These are phyloP conservation scores for Cryptosporidium baileyi DNA, from an alignment of 169 alveolate species.

Conservation along the genomic window DNA sequence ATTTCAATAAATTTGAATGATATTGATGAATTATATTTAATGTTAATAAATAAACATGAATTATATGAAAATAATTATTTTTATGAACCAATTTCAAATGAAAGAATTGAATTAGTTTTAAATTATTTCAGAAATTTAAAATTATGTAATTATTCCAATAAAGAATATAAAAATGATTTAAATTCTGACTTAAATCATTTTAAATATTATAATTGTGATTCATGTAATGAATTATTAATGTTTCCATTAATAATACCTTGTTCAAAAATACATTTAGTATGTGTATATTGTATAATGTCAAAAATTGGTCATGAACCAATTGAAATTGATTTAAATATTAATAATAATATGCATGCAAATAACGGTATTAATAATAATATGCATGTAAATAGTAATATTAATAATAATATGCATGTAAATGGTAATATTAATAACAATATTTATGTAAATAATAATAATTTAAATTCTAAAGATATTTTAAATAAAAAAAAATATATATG, in stretches of 20 bases:
- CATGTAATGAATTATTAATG: not conserved
- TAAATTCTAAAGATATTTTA: not conserved
- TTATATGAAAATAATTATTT: conserved; percentile 30
- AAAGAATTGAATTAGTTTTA: conserved; percentile 23
- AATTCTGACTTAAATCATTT: not conserved
- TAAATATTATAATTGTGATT: conserved; percentile 23
- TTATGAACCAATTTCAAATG: not conserved
- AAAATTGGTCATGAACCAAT: conserved; percentile 30
- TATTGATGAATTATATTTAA: conserved; percentile 1
- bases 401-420: no score
- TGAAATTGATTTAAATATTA: not conserved
- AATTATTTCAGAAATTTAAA: not conserved
- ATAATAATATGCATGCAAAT: not conserved
- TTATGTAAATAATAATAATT: not conserved
- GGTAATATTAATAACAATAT: not conserved
- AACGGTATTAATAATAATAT: not conserved
- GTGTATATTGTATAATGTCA: conserved; percentile 34
- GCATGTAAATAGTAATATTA: not conserved
- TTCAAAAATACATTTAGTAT: conserved; percentile 23
- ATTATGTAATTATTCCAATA: not conserved
- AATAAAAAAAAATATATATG: not conserved
- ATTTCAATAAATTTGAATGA: not conserved
- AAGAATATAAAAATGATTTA: no score
- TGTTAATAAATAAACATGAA: conserved; percentile 20
- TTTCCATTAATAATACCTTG: conserved; percentile 64